phyloP scores from a whole-genome alignment of 2,329 filamentous ascomycete species.

The Alternaria triticimaculans region DNA sequence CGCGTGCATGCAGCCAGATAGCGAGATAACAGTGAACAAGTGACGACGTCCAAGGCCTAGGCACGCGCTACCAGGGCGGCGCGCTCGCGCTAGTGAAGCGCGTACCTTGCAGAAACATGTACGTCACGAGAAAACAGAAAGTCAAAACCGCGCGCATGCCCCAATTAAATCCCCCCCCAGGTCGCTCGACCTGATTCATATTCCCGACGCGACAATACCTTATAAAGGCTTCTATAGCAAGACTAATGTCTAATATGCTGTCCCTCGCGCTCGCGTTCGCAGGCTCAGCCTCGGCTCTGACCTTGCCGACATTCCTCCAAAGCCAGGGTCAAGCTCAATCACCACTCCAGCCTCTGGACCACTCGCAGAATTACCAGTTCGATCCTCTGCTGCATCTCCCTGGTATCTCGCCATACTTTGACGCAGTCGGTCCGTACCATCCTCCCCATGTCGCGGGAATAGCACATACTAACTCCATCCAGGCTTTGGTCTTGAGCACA shows the following conservation, averaged over 20 bases:
- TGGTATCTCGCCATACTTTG: conserved; percentile 59
- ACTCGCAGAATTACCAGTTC: conserved; percentile 51
- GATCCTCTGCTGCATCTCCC: conserved; percentile 58
- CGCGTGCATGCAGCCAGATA: background rate
- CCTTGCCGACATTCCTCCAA: conserved; percentile 17
- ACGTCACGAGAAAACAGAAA: conserved; percentile 10
- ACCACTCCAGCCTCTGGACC: conserved; percentile 29
- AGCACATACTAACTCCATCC: background rate
- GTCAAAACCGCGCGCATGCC: conserved; percentile 12
- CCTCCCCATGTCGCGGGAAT: background rate
- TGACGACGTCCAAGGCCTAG: conserved; percentile 6
- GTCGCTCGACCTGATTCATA: background rate
- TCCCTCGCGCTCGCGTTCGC: conserved; percentile 25
- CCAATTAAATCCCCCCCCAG: background rate
- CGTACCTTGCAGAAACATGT: background rate
- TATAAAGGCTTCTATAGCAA: background rate
- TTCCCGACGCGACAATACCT: background rate
- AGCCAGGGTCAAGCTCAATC: conserved; percentile 8
- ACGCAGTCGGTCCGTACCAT: conserved; percentile 47
- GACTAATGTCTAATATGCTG: conserved; percentile 13
- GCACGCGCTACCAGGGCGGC: background rate
- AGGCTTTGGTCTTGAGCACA: conserved; percentile 52
- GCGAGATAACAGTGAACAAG: background rate
- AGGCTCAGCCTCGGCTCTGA: conserved; percentile 28
- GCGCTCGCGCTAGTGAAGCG: conserved; percentile 9